Conservation (phyloP, 2,329 filamentous ascomycete species). For the Hymenoscyphus fraxineus region DNA sequence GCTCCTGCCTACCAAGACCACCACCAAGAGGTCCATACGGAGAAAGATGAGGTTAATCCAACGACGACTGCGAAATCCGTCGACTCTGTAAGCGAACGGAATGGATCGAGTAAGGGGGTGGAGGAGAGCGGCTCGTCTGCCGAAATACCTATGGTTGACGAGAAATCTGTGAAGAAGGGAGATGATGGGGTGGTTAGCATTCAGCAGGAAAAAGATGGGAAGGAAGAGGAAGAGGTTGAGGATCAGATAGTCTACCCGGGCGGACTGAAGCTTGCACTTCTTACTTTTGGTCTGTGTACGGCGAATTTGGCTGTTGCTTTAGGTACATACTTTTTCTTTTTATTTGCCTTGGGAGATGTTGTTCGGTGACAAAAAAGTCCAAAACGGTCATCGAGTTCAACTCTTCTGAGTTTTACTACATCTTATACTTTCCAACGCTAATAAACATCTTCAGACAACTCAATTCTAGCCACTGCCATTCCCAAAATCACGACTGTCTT, state of each 20-base stretch:
- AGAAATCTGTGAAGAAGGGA: not conserved
- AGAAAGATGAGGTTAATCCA: not conserved
- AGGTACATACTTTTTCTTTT: slow-evolving; percentile 25
- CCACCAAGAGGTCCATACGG: not conserved
- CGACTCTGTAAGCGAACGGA: not conserved
- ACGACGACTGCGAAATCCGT: not conserved
- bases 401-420: no score
- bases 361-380: not conserved
- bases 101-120: not conserved
- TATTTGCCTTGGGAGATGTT: not conserved
- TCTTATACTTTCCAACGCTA: not conserved
- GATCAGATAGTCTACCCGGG: slow-evolving; percentile 28
- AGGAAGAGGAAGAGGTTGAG: slow-evolving; percentile 16
- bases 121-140: not conserved
- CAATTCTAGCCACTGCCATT: slow-evolving; percentile 39
- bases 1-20: not conserved
- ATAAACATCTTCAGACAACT: slow-evolving; percentile 33
- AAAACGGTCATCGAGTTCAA: no score
- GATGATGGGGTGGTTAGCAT: slow-evolving; percentile 12
- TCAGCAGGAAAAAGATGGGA: slow-evolving; percentile 19
- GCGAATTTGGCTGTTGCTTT: slow-evolving; percentile 47
- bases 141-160: not conserved
- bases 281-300: slow-evolving; percentile 46
- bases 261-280: slow-evolving; percentile 35
- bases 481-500: slow-evolving; percentile 41